phyloP scores from a whole-genome alignment of 2,329 filamentous ascomycete genomes.

The Phoma herbarum region DNA sequence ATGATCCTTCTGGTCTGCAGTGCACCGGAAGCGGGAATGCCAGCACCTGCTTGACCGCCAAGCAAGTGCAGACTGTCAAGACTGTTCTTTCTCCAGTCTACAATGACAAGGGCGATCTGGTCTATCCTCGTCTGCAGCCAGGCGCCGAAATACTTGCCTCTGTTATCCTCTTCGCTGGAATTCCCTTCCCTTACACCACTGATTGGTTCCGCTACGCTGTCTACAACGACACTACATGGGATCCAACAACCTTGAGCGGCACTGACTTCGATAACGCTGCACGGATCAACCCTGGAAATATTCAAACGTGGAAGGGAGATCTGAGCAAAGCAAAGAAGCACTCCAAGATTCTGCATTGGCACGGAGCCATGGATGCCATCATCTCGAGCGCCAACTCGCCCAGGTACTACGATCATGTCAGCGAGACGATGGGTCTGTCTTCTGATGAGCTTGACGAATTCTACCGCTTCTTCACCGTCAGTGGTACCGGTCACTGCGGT shows the following conservation, averaged over 20 bases:
- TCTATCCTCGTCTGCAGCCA: constrained; percentile 62
- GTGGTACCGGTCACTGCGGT: constrained; percentile 62
- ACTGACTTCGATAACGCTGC: constrained; percentile 55
- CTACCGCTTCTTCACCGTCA: constrained; percentile 62
- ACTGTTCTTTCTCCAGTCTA: constrained; percentile 55
- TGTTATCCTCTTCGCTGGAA: constrained; percentile 51
- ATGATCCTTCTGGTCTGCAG: constrained; percentile 52
- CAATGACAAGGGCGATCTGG: constrained; percentile 54
- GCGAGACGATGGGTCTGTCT: constrained; percentile 53
- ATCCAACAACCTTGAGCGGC: constrained; percentile 50
- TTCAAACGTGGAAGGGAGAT: constrained; percentile 55
- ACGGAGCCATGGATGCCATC: constrained; percentile 56
- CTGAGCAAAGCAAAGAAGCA: constrained; percentile 48
- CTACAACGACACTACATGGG: constrained; percentile 57
- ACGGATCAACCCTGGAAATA: constrained; percentile 48
- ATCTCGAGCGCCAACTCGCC: constrained; percentile 57
- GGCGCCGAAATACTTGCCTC: constrained; percentile 56
- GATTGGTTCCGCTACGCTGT: constrained; percentile 62
- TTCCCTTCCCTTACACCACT: constrained; percentile 54
- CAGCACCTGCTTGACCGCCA: constrained; percentile 55
- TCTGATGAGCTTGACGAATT: constrained; percentile 53
- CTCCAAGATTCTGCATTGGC: constrained; percentile 60
- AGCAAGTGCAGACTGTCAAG: constrained; percentile 56
- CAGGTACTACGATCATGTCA: constrained; percentile 60
- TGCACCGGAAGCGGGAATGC: constrained; percentile 46